Base-by-base conservation (phyloP, 1,139 yeast genomes). In the Saccharomycopsis crataegensis region DNA sequence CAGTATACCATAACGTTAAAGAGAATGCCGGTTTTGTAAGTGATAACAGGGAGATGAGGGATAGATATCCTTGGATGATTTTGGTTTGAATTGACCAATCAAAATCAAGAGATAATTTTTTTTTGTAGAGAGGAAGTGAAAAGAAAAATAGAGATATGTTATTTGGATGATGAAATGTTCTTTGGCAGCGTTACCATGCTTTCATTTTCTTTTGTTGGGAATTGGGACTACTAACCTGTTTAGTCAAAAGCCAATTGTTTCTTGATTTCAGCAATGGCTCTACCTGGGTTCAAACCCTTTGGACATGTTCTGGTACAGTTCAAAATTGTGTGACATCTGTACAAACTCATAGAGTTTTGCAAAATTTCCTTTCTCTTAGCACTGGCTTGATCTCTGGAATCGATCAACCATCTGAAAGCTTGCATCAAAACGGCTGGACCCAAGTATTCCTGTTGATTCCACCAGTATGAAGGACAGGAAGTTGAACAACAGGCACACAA, bases 351-450 rank as follows among this genome's bases (percentile, higher is more conserved):
- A 58, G 96, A 84, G 80, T 93, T 93, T 72, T 94, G 94, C 66
- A 93, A 79, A 88, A 86, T 85, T 66, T 83, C 87, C 70, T 82
- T 87, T 79, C 99, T 90, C 63, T 76, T 65, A 60, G 73, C 76
- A 46, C 89, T 77, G 54, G 96, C 96, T 72, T 89, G 84, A 72
- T 93, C 99, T 76, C 99, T 86, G 50, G 96, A 86, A 72, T 93
- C 99, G 61, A 90, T 82, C 78, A 93, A 83, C 99, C 99, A 93
- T 78, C 99, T 84, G 80, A 84, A 93, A 56, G 98, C 97, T 77
- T 93, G 99, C 97, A 93, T 88, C 71, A 93, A 80, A 57, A 93
- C 98, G 34, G 98, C 98, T 40, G 99, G 98, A 57, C 99, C 99
- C 65, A 94, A 78, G 75, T 94, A 94, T 77, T 94, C 96, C 73